Conservation (phyloP, 2,329 filamentous ascomycete genomes). For the Ceratocystiopsis sp. region DNA sequence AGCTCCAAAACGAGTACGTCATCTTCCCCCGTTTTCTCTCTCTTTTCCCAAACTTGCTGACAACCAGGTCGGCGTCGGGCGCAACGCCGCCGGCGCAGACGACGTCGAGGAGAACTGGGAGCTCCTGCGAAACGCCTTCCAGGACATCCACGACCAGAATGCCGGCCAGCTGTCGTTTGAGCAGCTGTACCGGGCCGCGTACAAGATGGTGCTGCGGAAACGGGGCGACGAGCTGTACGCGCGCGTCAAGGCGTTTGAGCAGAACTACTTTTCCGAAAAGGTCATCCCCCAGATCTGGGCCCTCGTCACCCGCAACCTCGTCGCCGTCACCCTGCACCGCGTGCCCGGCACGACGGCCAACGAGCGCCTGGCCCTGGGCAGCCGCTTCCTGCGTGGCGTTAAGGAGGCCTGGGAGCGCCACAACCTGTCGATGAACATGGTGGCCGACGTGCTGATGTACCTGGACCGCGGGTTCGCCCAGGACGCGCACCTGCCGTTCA, state of each 20-base stretch:
- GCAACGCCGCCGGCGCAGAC: conserved; percentile 31
- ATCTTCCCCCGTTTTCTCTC: not conserved
- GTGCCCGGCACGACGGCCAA: conserved; percentile 46
- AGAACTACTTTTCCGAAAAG: conserved; percentile 57
- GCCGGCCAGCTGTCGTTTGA: conserved; percentile 85
- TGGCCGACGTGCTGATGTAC: conserved; percentile 62
- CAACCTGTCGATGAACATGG: conserved; percentile 85
- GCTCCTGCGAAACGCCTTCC: conserved; percentile 57
- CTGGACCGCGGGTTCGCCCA: conserved; percentile 75
- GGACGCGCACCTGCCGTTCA: conserved; percentile 54
- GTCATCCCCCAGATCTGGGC: conserved; percentile 55
- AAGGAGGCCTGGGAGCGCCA: conserved; percentile 77
- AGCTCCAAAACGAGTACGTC: conserved; percentile 44
- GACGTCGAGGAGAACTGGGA: conserved; percentile 82
- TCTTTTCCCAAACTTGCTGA: not conserved
- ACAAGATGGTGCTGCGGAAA: conserved; percentile 84
- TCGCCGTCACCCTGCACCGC: conserved; percentile 41
- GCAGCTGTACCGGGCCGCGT: conserved; percentile 82
- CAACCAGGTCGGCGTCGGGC: conserved; percentile 1
- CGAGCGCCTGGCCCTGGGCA: conserved; percentile 64
- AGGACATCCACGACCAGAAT: conserved; percentile 83
- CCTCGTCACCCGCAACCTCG: conserved; percentile 53
- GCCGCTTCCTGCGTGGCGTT: conserved; percentile 63
- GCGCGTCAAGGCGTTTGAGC: conserved; percentile 64
- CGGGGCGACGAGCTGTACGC: conserved; percentile 70